Evolutionary conservation across 1,284 basidiomycete species (phyloP), one percentile per base, ranked within the genome.

Genomic region (Psilocybe mexicana): DNA sequence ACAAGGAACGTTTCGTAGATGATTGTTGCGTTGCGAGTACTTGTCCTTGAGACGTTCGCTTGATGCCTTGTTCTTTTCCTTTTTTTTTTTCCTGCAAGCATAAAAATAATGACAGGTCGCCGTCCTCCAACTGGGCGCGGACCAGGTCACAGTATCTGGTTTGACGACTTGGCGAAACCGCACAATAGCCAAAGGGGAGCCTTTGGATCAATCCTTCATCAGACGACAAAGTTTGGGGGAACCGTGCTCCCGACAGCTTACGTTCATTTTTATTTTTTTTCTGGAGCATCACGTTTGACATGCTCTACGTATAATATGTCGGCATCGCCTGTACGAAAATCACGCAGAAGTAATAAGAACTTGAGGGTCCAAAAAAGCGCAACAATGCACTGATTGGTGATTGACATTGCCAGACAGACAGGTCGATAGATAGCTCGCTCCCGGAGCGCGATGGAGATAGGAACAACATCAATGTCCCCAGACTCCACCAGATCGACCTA

Each of bases 201-300:
- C 18, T 18, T 18, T 18, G 18, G 18, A 18, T 18, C 18, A 18
- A 18, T 18, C 18, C 49, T n/a, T 26, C 12, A 33, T 35, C 6
- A 7, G 30, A 48, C n/a, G 45, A 40, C 10, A n/a, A 40, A 40
- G 10, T 4, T 6, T 40, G 30, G 6, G 3, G 6, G 6, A 12
- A 40, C 46, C 46, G 36, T 28, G 49, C 36, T 24, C 55, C 35
- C 49, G 55, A 52, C 55, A 52, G 55, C 50, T 57, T 57, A 57
- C 55, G 55, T 52, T 57, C 55, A 52, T 47, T 46, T 52, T 52
- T 57, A 18, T 18, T 18, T 18, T 18, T 18, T 1, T 18, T 18
- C 18, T 18, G 18, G 43, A 38, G 54, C 40, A 26, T n/a, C 46
- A 48, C 12, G 30, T 30, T 23, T 24, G 49, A 25, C 49, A 42